Evolutionary conservation across 768 basidiomycete species (phyloP).

Genomic region (Tricholoma sp.): DNA sequence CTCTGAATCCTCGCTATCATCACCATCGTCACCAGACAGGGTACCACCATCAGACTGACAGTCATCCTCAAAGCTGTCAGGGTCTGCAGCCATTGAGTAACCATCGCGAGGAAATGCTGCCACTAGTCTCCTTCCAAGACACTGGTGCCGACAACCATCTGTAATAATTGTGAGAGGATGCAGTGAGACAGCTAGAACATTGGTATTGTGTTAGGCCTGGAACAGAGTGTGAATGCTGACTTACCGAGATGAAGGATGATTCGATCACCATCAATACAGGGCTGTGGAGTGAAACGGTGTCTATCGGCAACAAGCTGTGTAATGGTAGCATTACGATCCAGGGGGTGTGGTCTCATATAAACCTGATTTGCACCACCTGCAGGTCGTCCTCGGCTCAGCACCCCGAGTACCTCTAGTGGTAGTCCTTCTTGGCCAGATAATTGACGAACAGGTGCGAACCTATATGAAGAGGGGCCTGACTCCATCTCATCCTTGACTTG

Average conservation of each 20-base stretch:
- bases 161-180: neutral
- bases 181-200: neutral
- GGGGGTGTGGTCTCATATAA: neutral
- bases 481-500: neutral
- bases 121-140: neutral
- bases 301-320: neutral
- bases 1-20: neutral
- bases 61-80: neutral
- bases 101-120: neutral
- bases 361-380: neutral
- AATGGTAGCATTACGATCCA: neutral
- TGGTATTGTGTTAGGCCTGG: neutral
- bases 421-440: neutral
- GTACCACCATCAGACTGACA: neutral
- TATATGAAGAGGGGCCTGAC: neutral
- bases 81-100: neutral
- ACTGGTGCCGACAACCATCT: neutral
- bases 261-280: neutral
- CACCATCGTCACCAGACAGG: neutral
- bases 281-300: neutral
- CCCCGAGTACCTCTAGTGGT: neutral
- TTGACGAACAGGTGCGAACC: neutral
- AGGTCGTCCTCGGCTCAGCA: neutral
- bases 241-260: neutral
- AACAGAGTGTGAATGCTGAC: neutral